Conservation (phyloP, 208 protist species). For the Trichomonas tenax region DNA sequence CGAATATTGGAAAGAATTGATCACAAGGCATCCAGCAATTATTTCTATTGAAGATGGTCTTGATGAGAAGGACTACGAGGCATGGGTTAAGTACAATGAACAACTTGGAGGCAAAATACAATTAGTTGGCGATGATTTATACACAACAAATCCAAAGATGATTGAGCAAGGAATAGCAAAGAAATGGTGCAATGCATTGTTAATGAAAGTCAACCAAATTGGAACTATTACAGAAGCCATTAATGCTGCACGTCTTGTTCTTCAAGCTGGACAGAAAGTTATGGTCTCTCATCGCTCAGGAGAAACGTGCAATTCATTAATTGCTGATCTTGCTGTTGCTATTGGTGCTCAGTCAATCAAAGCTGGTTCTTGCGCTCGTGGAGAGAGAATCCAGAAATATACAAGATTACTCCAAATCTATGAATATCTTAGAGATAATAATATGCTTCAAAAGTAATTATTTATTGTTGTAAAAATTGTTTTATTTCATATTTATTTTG, state of each 20-base stretch:
- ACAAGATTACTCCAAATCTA: constrained; percentile 97
- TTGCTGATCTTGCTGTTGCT: constrained; percentile 90
- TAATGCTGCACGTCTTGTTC: constrained; percentile 63
- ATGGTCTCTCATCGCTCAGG: constrained; percentile 89
- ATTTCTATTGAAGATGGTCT: constrained; percentile 97
- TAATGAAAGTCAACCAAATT: constrained; percentile 93
- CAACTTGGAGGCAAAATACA: constrained; percentile 43
- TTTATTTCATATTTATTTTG: too few species aligned
- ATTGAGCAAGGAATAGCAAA: constrained; percentile 68
- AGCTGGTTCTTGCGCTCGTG: constrained; percentile 89
- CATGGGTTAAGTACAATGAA: constrained; percentile 25
- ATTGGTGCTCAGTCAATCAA: constrained; percentile 89
- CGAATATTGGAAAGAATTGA: constrained; percentile 29
- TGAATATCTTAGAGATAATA: constrained; percentile 63
- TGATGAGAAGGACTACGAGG: constrained; percentile 73
- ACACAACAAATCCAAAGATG: constrained; percentile 83
- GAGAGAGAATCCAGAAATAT: constrained; percentile 71
- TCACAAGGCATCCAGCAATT: constrained; percentile 28
- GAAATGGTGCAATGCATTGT: constrained; percentile 80
- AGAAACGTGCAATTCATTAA: constrained; percentile 88
- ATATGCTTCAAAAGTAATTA: neutral
- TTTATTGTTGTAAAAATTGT: neutral
- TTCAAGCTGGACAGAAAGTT: constrained; percentile 51
- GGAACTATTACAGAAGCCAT: constrained; percentile 80
- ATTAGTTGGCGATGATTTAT: constrained; percentile 94